Percentiles rank a stretch among this genome's conserved stretches.
Conservation (phyloP, 2,329 filamentous ascomycete species). For the Ceratocystis papillata region DNA sequence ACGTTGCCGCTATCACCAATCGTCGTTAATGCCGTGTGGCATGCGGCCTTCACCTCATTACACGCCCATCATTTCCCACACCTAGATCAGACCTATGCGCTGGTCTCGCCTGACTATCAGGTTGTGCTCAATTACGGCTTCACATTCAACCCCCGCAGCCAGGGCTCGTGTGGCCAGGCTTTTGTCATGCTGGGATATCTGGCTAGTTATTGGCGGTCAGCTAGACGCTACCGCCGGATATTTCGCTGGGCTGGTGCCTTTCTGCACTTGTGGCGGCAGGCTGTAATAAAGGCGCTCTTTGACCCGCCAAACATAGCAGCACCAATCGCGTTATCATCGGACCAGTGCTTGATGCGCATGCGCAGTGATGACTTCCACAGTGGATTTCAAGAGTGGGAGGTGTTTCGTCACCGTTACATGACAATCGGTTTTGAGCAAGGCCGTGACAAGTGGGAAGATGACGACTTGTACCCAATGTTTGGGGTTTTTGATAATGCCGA, state of each 20-base stretch:
- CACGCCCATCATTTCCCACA: slow-evolving; percentile 19
- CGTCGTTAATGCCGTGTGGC: slow-evolving; percentile 8
- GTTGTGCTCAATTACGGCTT: slow-evolving; percentile 19
- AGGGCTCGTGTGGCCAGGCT: slow-evolving; percentile 14
- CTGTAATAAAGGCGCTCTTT: background rate
- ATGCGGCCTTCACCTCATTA: slow-evolving; percentile 8
- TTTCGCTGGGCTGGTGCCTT: slow-evolving; percentile 17
- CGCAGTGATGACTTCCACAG: background rate
- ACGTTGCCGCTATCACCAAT: slow-evolving; percentile 6
- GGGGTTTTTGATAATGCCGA: background rate
- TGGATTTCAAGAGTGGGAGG: slow-evolving; percentile 5
- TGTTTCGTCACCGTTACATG: background rate
- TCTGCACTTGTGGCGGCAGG: slow-evolving; percentile 8
- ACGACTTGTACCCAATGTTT: background rate
- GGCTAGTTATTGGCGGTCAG: background rate
- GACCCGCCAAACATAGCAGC: background rate
- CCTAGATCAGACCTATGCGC: background rate
- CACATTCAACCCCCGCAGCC: slow-evolving; percentile 10
- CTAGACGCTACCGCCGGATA: background rate
- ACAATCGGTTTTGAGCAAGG: background rate
- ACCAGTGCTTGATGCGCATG: background rate
- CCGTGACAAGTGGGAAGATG: background rate
- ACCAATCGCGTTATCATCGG: background rate
- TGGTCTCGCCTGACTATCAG: slow-evolving; percentile 9
- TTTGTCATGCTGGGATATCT: background rate